A percentile compares a stretch with the other conserved stretches of the same genome.
phyloP scores from a whole-genome alignment of 2,329 filamentous ascomycete species.

The Colletotrichum tofieldiae region DNA sequence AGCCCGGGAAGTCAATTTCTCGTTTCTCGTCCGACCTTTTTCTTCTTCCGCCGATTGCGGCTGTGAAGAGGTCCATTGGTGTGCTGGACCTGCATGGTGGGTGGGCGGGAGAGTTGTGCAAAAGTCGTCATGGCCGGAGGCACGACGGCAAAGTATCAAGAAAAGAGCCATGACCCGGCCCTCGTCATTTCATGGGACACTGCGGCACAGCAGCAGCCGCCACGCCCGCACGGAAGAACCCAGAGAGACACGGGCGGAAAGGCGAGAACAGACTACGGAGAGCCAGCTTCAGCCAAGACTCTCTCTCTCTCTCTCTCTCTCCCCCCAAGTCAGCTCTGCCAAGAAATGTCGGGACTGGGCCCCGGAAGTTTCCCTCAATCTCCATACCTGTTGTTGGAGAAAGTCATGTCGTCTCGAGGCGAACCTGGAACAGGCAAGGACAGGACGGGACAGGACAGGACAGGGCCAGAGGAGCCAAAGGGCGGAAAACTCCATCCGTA shows the following conservation, averaged over 20 bases:
- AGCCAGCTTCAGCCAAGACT: conserved; percentile 38
- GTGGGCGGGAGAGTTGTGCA: conserved; percentile 25
- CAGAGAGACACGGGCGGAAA: background rate
- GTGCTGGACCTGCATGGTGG: conserved; percentile 33
- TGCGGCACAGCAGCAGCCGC: background rate
- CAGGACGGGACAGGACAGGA: background rate
- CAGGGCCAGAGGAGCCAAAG: background rate
- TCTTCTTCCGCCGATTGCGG: conserved; percentile 1
- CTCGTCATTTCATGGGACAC: background rate
- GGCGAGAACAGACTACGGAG: background rate
- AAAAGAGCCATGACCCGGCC: background rate
- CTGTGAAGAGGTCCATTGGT: conserved; percentile 26
- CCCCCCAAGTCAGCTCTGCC: conserved; percentile 2
- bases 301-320: too few relatives aligned
- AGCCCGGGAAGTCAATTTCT: conserved; percentile 17
- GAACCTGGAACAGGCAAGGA: conserved; percentile 31
- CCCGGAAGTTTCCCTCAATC: conserved; percentile 23
- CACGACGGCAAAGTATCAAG: conserved; percentile 7
- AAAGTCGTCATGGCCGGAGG: conserved; percentile 21
- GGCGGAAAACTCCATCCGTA: conserved; percentile 30
- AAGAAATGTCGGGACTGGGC: conserved; percentile 33
- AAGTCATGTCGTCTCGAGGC: conserved; percentile 11
- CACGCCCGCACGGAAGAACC: background rate
- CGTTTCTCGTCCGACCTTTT: conserved; percentile 24
- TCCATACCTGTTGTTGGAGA: background rate